Evolutionary conservation across 2,329 filamentous ascomycete genomes (phyloP), one percentile per base, ranked within the genome.

Genomic region (Colletotrichum australisinense): DNA sequence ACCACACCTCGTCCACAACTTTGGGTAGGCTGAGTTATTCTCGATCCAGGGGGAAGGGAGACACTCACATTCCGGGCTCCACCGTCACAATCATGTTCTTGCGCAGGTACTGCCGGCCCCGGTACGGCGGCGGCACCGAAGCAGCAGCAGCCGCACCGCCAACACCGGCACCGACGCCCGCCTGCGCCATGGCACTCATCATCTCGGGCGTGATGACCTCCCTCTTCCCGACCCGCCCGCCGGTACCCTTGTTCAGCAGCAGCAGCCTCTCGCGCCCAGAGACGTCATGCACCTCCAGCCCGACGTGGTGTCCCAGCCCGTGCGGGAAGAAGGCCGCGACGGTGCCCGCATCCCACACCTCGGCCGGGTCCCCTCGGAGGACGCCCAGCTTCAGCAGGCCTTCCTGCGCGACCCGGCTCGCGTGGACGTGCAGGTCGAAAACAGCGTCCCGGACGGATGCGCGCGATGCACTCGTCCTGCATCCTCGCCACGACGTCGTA

Each of bases 401-500:
- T 26, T 88, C 85, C 32, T 94, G 90, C 3, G 93, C 94, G 26
- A 97, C 89, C 46, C 89, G 85, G 63, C 93, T 92, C 1, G 95
- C 95, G 73, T 91, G 87, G 3, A 92, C 84, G 78, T 97, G 93
- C 19, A 97, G 87, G 76, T 92, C 88, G 63, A 92, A 88, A 92
- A 97, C 38, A 88, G 82, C 1, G 92, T 89, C 93, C 94, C 0
- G 93, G 93, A 53, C 87, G 88, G 26, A 97, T 86, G 76, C 90
- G 87, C 7, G 85, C 84, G 78, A 97, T 93, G 77, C 93, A 95
- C 67, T 91, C 88, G 8, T 88, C 85, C 83, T 98, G 95, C 95
- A 98, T 98, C 72, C 88, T 86, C 76, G 93, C 86, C 4, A 98
- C 95, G 30, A 97, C 87, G 58, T 90, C 87, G 80, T 98, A 95